phyloP scores from a whole-genome alignment of 345 rosid genomes.

The Garcia nutans region DNA sequence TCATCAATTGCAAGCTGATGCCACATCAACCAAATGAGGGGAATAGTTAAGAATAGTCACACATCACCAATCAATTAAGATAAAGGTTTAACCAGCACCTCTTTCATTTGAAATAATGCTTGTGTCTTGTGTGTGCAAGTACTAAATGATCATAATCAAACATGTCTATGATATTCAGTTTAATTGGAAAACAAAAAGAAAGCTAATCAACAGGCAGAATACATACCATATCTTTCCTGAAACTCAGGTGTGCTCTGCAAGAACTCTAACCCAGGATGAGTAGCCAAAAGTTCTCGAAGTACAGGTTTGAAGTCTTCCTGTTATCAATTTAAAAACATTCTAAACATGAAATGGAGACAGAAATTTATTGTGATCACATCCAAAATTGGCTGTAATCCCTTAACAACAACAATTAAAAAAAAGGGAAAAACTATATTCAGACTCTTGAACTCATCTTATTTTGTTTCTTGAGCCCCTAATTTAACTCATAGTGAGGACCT shows the following conservation, averaged over 20 bases:
- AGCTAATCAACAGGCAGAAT: not conserved
- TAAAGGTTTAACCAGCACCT: not conserved
- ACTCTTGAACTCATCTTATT: no score
- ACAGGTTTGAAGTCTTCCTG: slow-evolving; percentile 89
- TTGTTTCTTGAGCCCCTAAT: no score
- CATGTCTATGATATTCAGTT: not conserved
- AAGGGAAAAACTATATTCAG: no score
- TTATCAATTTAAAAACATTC: slow-evolving; percentile 21
- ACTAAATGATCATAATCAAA: not conserved
- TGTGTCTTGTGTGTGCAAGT: not conserved
- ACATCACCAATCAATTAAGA: not conserved
- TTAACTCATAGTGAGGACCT: no score
- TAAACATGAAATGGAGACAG: not conserved
- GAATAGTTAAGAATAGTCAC: no score
- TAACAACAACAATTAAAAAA: not conserved
- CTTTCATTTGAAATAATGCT: not conserved
- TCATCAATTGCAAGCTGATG: not conserved
- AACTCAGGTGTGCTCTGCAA: slow-evolving; percentile 72
- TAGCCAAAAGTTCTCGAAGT: slow-evolving; percentile 68
- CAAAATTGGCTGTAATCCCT: not conserved
- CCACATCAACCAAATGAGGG: not conserved
- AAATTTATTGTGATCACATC: not conserved
- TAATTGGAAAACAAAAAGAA: not conserved
- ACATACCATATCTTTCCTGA: slow-evolving; percentile 90
- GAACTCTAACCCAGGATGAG: slow-evolving; percentile 90